Evolutionary conservation across 345 rosid species (phyloP), one percentile per base, ranked within the genome.

Genomic region (Rhodamnia argentea): DNA sequence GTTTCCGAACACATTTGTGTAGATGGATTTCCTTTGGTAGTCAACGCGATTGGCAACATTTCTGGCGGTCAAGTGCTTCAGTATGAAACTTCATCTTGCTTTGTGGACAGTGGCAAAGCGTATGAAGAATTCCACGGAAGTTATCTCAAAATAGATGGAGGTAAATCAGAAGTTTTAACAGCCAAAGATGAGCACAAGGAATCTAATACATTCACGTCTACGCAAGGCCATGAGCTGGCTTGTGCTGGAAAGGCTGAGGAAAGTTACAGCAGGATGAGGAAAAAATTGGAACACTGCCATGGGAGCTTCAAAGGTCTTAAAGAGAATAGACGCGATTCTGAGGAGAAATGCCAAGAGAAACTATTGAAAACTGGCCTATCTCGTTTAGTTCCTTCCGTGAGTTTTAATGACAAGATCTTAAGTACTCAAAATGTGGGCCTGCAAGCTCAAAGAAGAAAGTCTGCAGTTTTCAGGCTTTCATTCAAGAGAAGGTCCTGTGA

Each of bases 51-150:
- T 42, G 90, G 94, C 52, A 91, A 92, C 86, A 84, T 93, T 12
- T 62, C 95, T 47, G 51, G 88, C 62, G 92, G 95, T 84, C 94
- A 96, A 87, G 89, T 95, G 90, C 91, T 95, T 89, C 96, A 95
- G 87, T 92, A 91, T 87, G 95, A 92, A 88, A 88, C 94, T 85
- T 94, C 96, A 55, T 92, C 97, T 55, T 76, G 93, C 86, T 86
- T 92, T 62, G 82, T 90, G 74, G 95, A 95, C 85, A 92, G 88
- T 54, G 89, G 82, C 24, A 88, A 94, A 86, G 92, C 92, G 59
- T 93, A 93, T 76, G 95, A 95, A 93, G 95, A 93, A 87, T 95
- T 91, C 84, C 92, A 82, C 70, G 94, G 93, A 85, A 96, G 97
- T 86, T 92, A 86, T 82, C 84, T 94, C 87, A 92, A 91, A 90